Conservation (phyloP, 257 asterid genomes). For the Nicotiana attenuata region DNA sequence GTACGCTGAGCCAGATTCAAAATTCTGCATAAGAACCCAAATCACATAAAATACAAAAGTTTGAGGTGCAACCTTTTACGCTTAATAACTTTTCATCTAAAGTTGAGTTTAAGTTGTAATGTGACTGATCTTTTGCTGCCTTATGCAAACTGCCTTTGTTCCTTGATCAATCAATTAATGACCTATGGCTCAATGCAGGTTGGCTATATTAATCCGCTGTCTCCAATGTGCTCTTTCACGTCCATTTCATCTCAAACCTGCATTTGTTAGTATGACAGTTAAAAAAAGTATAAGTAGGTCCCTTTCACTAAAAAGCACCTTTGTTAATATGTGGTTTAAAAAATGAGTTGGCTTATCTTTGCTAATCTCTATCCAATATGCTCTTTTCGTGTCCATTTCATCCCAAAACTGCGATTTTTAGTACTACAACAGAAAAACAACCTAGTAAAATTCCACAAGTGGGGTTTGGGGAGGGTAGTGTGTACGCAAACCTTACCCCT, state of each 20-base stretch:
- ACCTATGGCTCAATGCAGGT: not conserved
- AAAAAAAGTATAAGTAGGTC: not conserved
- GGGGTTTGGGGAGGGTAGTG: no score
- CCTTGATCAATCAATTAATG: not conserved
- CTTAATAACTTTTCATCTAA: not conserved
- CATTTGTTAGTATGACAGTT: not conserved
- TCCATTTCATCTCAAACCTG: no score
- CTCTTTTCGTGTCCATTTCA: no score
- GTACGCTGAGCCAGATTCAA: not conserved
- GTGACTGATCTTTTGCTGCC: not conserved
- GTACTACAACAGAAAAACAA: no score
- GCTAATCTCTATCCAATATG: not conserved
- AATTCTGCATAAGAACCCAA: not conserved
- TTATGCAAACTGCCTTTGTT: not conserved
- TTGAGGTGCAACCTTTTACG: not conserved
- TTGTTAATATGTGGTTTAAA: not conserved
- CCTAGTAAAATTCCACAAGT: no score
- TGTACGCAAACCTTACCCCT: no score
- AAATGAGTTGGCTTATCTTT: not conserved
- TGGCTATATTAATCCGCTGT: not conserved
- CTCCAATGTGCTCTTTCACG: no score
- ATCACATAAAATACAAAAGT: no score
- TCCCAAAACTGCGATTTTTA: no score
- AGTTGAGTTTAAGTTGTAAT: not conserved
- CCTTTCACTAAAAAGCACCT: not conserved